A percentile compares a stretch with the other conserved stretches of the same genome.
phyloP scores from a whole-genome alignment of 495 filamentous ascomycete genomes.

The Penicillium cinerascens region DNA sequence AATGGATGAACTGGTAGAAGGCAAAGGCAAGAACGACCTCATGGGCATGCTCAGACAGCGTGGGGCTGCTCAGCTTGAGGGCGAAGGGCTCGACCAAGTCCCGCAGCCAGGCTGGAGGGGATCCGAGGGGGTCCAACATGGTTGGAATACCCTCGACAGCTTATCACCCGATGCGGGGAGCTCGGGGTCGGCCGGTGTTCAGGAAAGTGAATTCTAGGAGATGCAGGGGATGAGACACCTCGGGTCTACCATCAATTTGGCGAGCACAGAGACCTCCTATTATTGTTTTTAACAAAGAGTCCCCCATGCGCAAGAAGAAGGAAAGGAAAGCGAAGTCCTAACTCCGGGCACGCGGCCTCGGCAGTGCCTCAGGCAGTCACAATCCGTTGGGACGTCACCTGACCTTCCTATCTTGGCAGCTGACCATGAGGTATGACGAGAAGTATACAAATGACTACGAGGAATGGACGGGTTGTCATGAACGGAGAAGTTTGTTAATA shows the following conservation, averaged over 20 bases:
- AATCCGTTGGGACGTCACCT: slow-evolving; percentile 19
- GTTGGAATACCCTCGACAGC: slow-evolving; percentile 18
- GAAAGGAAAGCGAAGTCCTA: slow-evolving; percentile 7
- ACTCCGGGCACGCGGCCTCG: slow-evolving; percentile 16
- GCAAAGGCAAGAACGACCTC: slow-evolving; percentile 73
- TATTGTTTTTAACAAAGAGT: slow-evolving; percentile 7
- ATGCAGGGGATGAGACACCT: slow-evolving; percentile 3
- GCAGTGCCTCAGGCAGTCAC: slow-evolving; percentile 21
- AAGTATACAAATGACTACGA: neutral
- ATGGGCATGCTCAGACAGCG: slow-evolving; percentile 82
- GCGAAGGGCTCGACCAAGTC: slow-evolving; percentile 43
- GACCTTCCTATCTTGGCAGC: slow-evolving; percentile 13
- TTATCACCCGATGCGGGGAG: slow-evolving; percentile 21
- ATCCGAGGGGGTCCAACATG: slow-evolving; percentile 51
- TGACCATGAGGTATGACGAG: slow-evolving; percentile 7
- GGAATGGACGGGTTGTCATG: neutral
- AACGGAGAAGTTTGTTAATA: slow-evolving; percentile 13
- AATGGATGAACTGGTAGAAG: slow-evolving; percentile 74
- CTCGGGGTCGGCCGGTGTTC: slow-evolving; percentile 6
- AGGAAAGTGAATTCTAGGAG: slow-evolving; percentile 8
- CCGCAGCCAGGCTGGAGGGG: slow-evolving; percentile 42
- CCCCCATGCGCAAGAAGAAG: slow-evolving; percentile 16
- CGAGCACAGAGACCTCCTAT: slow-evolving; percentile 4
- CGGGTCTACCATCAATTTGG: slow-evolving; percentile 12
- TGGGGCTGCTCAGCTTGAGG: slow-evolving; percentile 54